phyloP scores from a whole-genome alignment of 73 alveolate species.

The Paramecium tetraurelia region DNA sequence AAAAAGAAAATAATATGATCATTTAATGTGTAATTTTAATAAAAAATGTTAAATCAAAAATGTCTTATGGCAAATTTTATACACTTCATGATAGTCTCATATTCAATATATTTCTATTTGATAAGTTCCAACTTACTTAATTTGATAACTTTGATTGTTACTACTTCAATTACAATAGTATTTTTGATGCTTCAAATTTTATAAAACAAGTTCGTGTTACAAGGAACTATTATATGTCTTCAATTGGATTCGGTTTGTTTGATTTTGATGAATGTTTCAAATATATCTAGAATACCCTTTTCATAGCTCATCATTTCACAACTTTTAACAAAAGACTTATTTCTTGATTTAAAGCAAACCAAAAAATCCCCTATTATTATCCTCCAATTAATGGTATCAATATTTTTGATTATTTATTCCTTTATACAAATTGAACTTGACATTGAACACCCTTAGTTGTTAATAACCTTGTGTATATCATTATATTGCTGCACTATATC shows the following conservation, averaged over 20 bases:
- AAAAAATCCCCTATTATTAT: neutral
- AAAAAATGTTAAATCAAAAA: neutral
- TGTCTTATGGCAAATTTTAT: neutral
- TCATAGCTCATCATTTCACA: neutral
- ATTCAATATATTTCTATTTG: neutral
- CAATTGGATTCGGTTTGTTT: neutral
- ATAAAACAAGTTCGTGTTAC: neutral
- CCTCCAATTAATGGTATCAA: neutral
- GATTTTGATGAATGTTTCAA: neutral
- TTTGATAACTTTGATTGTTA: neutral
- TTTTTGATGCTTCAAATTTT: neutral
- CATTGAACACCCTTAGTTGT: neutral
- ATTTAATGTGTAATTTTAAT: neutral
- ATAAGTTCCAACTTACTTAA: neutral
- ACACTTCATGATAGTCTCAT: neutral
- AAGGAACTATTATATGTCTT: neutral
- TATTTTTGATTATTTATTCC: neutral
- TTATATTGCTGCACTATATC: neutral
- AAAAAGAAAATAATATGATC: neutral
- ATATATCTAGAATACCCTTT: neutral
- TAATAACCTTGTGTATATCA: neutral
- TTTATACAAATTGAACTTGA: neutral
- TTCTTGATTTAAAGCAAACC: neutral
- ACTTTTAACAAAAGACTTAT: neutral
- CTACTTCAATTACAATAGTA: neutral